A percentile compares a stretch with the other conserved stretches of the same genome.
These are phyloP conservation scores for Boeremia lycopersici DNA, from an alignment of 2,329 filamentous ascomycete genomes.

Conservation along the genomic window DNA sequence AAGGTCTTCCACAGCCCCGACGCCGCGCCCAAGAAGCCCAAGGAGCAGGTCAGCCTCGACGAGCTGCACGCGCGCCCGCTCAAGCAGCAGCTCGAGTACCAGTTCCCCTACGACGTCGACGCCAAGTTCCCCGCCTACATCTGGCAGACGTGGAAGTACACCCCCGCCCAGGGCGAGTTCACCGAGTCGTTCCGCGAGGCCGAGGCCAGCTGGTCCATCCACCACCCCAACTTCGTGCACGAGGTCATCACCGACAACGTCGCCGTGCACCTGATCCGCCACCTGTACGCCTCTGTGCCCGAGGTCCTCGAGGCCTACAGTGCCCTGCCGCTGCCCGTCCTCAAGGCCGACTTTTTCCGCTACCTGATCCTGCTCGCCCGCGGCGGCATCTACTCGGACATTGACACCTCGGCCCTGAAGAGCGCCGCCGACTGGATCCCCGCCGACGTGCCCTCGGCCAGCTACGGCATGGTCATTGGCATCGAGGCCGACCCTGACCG, in stretches of 20 bases:
- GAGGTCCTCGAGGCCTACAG: conserved; percentile 58
- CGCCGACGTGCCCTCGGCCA: conserved; percentile 72
- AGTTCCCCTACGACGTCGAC: conserved; percentile 90
- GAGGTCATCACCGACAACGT: conserved; percentile 95
- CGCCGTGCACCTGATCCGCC: conserved; percentile 77
- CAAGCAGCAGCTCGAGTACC: conserved; percentile 82
- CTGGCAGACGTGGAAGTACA: conserved; percentile 98
- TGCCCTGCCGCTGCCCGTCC: conserved; percentile 55
- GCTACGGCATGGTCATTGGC: conserved; percentile 85
- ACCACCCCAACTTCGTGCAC: conserved; percentile 91
- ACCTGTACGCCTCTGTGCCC: conserved; percentile 77
- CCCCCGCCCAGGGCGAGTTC: conserved; percentile 78
- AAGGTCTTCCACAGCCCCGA: conserved; percentile 40
- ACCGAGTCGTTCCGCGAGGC: conserved; percentile 74
- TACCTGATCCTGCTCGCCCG: conserved; percentile 75
- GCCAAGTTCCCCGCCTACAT: conserved; percentile 95
- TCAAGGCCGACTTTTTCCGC: conserved; percentile 70
- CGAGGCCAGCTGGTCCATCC: conserved; percentile 86
- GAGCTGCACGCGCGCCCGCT: conserved; percentile 76
- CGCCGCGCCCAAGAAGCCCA: conserved; percentile 49
- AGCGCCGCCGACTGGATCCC: conserved; percentile 90
- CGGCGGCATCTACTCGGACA: conserved; percentile 78
- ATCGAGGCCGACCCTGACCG: conserved; percentile 97
- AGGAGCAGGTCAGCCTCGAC: conserved; percentile 67
- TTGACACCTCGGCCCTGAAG: conserved; percentile 86